Evolutionary conservation across 2,329 filamentous ascomycete species (phyloP), one percentile per base, ranked within the genome.

Genomic region (Phyllosticta citrichinensis): DNA sequence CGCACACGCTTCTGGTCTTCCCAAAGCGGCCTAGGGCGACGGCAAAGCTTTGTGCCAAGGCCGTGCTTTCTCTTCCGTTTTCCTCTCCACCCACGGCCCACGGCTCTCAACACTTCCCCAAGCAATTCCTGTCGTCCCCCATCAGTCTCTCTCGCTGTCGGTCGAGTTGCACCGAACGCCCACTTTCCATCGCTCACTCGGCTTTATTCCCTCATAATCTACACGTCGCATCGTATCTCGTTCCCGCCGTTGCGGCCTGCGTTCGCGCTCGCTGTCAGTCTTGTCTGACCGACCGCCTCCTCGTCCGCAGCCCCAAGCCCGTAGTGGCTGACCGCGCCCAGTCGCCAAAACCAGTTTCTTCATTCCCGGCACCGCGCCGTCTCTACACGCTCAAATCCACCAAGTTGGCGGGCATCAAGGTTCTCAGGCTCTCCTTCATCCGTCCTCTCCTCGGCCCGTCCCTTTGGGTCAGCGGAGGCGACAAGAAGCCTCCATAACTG

Each of bases 401-500:
- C 91, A 95, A 95, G 85, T 95, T 95, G 91, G 91, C 90, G 90
- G 88, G 88, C 83, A 80, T 86, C 85, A 84, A 82, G 78, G 81
- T 82, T 78, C 76, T 82, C 77, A 79, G 83, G 79, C 84, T 88
- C 76, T 87, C 86, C 76, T 87, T 87, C 79, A 81, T 87, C 75
- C 87, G 87, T 82, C 92, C 91, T 84, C 89, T 96, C 80, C 87
- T 93, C 76, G 91, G 91, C 82, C 93, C 91, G 78, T 86, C 87
- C 75, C 86, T 87, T 82, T 90, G 91, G 91, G 91, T 95, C 86
- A 93, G 93, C 77, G 92, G 93, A 88, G 89, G 91, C 81, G 90
- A 94, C 82, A 94, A 91, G 82, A 93, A 96, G 80, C 93, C 94
- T 75, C 93, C 93, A 83, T 97, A 97, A 97, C 79, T 93, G 76